phyloP scores from a whole-genome alignment of 129 eudicot genomes.

The Ambrosia artemisiifolia region DNA sequence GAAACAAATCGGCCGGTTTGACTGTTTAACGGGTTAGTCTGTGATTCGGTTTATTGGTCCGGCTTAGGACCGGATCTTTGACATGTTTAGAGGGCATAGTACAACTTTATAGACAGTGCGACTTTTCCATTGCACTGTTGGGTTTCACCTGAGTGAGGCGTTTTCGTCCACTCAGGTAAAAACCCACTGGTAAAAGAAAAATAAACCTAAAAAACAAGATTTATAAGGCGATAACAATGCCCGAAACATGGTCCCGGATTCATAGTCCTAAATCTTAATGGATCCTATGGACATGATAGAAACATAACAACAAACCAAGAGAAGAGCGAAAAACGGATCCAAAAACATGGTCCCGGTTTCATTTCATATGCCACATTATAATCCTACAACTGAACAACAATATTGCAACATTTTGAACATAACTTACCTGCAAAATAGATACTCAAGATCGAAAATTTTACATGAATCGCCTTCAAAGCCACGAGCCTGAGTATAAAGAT shows the following conservation, averaged over 20 bases:
- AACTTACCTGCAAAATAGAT: conserved; percentile 11
- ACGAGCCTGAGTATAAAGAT: neutral
- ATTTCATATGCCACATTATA: conserved; percentile 19
- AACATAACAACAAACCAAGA: neutral
- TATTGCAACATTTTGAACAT: conserved; percentile 23
- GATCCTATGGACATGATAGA: conserved; percentile 1
- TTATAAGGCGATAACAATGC: neutral
- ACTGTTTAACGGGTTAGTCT: no score
- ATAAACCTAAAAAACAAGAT: neutral
- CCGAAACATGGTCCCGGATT: neutral
- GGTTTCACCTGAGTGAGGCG: no score
- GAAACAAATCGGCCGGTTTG: no score
- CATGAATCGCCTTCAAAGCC: conserved; percentile 17
- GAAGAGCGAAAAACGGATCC: neutral
- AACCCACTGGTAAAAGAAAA: no score
- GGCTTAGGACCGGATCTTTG: no score
- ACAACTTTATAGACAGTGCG: no score
- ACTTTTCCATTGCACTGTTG: no score
- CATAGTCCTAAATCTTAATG: neutral
- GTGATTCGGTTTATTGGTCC: no score
- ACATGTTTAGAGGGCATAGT: no score
- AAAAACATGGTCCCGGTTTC: neutral
- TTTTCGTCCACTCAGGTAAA: no score
- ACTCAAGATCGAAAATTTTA: conserved; percentile 21
- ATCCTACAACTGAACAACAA: conserved; percentile 24